These are phyloP conservation scores for Aureobasidium zeae DNA, from an alignment of 2,329 filamentous ascomycete genomes.

Conservation along the genomic window DNA sequence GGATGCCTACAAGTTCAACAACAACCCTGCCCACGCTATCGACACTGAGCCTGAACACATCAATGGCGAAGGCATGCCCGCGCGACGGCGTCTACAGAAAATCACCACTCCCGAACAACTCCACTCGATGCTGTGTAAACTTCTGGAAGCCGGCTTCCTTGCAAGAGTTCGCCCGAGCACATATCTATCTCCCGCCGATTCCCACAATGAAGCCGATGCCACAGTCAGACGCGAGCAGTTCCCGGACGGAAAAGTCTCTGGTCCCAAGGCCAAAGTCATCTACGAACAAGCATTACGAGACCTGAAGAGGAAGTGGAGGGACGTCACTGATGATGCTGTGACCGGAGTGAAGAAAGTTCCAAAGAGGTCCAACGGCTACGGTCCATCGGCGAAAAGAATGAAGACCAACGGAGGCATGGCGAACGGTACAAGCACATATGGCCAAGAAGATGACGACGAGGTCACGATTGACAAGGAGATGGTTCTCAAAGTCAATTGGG, in stretches of 20 bases:
- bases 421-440: conserved; percentile 24
- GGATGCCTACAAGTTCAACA: conserved; percentile 48
- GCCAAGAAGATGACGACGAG: conserved; percentile 21
- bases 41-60: conserved; percentile 21
- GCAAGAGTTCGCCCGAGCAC: conserved; percentile 48
- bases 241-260: conserved; percentile 45
- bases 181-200: conserved; percentile 49
- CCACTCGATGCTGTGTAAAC: conserved; percentile 35
- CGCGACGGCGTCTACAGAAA: conserved; percentile 19
- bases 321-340: conserved; percentile 31
- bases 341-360: conserved; percentile 19
- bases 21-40: conserved; percentile 26
- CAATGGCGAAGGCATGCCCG: conserved; percentile 21
- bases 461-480: conserved; percentile 44
- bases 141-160: conserved; percentile 58
- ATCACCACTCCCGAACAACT: conserved; percentile 33
- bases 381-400: conserved; percentile 24
- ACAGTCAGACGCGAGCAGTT: conserved; percentile 49
- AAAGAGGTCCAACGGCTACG: conserved; percentile 20
- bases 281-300: conserved; percentile 49
- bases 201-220: conserved; percentile 50
- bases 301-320: conserved; percentile 45
- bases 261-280: conserved; percentile 57
- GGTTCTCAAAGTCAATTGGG: conserved; percentile 71
- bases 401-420: conserved; percentile 27